A percentile compares a stretch with the other conserved stretches of the same genome.
phyloP scores from a whole-genome alignment of 306 rosid species.

The Fagus sylvatica region DNA sequence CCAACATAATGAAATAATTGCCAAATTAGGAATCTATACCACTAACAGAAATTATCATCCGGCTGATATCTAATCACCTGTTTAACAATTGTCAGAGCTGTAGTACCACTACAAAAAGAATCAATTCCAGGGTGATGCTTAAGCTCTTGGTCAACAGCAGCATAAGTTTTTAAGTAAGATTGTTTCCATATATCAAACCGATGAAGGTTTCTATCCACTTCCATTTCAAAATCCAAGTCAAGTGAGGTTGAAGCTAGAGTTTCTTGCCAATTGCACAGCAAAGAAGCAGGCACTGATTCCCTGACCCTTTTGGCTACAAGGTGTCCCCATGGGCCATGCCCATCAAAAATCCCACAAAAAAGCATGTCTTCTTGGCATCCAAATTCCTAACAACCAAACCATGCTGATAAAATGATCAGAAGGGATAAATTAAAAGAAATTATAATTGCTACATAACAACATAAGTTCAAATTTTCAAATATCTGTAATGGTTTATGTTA shows the following conservation, averaged over 20 bases:
- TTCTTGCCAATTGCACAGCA: slow-evolving; percentile 70
- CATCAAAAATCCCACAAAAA: slow-evolving; percentile 87
- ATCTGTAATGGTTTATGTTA: background rate
- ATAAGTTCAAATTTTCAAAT: background rate
- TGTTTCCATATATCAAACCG: slow-evolving; percentile 66
- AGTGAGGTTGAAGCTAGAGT: slow-evolving; percentile 52
- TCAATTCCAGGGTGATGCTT: slow-evolving; percentile 58
- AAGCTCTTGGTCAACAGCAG: slow-evolving; percentile 66
- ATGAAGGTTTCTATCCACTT: slow-evolving; percentile 45
- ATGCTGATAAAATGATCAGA: slow-evolving; percentile 27
- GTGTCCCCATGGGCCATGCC: slow-evolving; percentile 95
- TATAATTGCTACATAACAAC: background rate
- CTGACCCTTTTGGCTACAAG: slow-evolving; percentile 66
- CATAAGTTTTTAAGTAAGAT: slow-evolving; percentile 62
- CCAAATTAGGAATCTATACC: background rate
- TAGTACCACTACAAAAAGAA: slow-evolving; percentile 71
- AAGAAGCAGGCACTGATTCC: slow-evolving; percentile 53
- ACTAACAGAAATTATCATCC: background rate
- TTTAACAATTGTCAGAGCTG: slow-evolving; percentile 78
- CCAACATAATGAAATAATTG: too few species aligned
- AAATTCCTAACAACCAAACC: slow-evolving; percentile 55
- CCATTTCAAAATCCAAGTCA: slow-evolving; percentile 41
- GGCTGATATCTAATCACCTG: slow-evolving; percentile 45
- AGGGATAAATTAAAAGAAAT: background rate
- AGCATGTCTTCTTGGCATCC: slow-evolving; percentile 76